A percentile compares a stretch with the other conserved stretches of the same genome.
These are phyloP conservation scores for Pterocarpus santalinus DNA, from an alignment of 306 rosid species.

Conservation along the genomic window DNA sequence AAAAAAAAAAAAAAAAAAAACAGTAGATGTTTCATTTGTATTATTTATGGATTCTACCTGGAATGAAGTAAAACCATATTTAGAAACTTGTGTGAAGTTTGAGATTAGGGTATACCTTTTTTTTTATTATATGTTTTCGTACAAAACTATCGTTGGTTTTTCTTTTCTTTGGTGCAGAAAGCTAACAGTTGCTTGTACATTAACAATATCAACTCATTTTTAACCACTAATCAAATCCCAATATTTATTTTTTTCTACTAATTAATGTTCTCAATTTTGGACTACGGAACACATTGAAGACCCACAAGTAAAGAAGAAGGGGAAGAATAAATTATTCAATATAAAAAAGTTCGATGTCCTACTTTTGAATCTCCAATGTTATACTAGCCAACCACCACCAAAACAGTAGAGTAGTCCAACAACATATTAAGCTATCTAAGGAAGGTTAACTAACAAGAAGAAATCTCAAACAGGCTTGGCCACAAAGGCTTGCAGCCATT, in stretches of 20 bases:
- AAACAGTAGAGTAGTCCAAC: not conserved
- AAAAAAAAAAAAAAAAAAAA: too few species aligned
- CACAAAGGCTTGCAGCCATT: not conserved
- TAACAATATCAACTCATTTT: not conserved
- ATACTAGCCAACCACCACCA: slow-evolving; percentile 39
- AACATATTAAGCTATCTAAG: not conserved
- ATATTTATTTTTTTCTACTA: not conserved
- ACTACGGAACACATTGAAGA: slow-evolving; percentile 16
- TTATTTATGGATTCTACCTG: too few species aligned
- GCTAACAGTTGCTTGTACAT: too few species aligned
- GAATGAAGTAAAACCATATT: too few species aligned
- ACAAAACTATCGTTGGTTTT: too few species aligned
- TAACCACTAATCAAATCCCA: not conserved
- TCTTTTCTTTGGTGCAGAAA: too few species aligned
- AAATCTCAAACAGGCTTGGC: not conserved
- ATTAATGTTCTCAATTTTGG: not conserved
- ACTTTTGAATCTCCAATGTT: slow-evolving; percentile 23
- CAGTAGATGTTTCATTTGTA: too few species aligned
- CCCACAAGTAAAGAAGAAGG: not conserved
- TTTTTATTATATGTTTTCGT: too few species aligned
- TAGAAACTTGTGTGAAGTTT: too few species aligned
- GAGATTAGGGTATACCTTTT: too few species aligned
- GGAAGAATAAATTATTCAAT: slow-evolving; percentile 4
- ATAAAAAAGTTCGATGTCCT: slow-evolving; percentile 31
- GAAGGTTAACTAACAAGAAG: slow-evolving; percentile 27